Evolutionary conservation across 495 filamentous ascomycete genomes (phyloP).

Genomic region (Viridothelium virens): DNA sequence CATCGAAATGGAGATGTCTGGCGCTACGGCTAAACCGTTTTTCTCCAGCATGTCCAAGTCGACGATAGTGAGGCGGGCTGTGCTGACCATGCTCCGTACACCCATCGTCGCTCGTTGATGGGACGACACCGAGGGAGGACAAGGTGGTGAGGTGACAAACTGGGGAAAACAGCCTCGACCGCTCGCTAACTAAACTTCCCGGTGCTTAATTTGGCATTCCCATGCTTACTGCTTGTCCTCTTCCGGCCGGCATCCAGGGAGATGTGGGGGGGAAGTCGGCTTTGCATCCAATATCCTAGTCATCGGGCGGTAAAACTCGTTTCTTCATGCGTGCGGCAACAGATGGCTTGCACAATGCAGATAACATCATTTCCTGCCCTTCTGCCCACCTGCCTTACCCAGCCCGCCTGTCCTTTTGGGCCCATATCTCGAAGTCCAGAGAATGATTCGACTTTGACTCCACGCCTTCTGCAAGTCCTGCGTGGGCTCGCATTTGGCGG

Average conservation of each 20-base stretch:
- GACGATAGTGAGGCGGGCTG: neutral
- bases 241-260: neutral
- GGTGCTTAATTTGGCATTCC: slow-evolving; percentile 4
- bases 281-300: neutral
- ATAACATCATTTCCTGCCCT: slow-evolving; percentile 7
- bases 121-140: neutral
- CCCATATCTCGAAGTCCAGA: neutral
- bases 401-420: neutral
- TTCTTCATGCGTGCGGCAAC: neutral
- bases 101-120: no score
- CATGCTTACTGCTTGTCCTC: neutral
- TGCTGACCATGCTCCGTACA: neutral
- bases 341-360: slow-evolving; percentile 2
- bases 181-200: neutral
- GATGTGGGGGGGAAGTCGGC: neutral
- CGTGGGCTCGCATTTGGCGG: no score
- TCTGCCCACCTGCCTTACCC: neutral
- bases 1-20: neutral
- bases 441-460: no score
- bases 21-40: slow-evolving; percentile 1
- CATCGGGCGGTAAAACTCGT: neutral
- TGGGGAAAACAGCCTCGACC: slow-evolving; percentile 8
- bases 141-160: neutral
- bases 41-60: neutral
- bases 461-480: no score